Conservation (phyloP, 495 filamentous ascomycete species). For the Aspergillus heteromorphus region DNA sequence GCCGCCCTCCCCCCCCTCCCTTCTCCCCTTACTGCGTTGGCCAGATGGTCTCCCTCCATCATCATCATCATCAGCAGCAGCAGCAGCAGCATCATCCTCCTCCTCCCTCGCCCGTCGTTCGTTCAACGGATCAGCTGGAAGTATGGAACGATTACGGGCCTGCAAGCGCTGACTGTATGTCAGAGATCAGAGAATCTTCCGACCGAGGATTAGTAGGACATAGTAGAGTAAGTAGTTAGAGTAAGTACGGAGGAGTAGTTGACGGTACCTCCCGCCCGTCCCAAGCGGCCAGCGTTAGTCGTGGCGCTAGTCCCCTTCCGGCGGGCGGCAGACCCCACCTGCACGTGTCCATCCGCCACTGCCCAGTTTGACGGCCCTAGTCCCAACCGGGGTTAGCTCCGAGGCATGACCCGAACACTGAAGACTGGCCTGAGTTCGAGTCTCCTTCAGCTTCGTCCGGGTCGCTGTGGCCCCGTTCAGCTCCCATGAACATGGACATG, state of each 20-base stretch:
- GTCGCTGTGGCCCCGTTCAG: no score
- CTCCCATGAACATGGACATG: no score
- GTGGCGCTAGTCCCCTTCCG: not conserved
- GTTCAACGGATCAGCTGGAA: not conserved
- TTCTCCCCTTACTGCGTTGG: slow-evolving; percentile 15
- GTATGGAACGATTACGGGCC: not conserved
- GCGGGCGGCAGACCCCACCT: not conserved
- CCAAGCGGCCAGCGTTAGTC: not conserved
- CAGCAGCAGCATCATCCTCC: no score
- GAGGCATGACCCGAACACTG: not conserved
- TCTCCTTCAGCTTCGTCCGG: no score
- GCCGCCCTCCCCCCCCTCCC: slow-evolving; percentile 23
- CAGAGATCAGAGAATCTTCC: not conserved
- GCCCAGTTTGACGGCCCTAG: not conserved
- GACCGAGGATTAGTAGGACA: no score
- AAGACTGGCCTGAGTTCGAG: not conserved
- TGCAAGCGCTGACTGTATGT: not conserved
- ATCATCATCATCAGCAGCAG: no score
- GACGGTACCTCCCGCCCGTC: not conserved
- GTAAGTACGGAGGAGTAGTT: not conserved
- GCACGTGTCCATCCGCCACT: slow-evolving; percentile 6
- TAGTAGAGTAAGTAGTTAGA: not conserved
- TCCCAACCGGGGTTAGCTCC: not conserved
- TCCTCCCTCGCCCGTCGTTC: not conserved
- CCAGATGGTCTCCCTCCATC: not conserved